These are phyloP conservation scores for Rhazya stricta DNA, from an alignment of 257 asterid genomes.

Conservation along the genomic window DNA sequence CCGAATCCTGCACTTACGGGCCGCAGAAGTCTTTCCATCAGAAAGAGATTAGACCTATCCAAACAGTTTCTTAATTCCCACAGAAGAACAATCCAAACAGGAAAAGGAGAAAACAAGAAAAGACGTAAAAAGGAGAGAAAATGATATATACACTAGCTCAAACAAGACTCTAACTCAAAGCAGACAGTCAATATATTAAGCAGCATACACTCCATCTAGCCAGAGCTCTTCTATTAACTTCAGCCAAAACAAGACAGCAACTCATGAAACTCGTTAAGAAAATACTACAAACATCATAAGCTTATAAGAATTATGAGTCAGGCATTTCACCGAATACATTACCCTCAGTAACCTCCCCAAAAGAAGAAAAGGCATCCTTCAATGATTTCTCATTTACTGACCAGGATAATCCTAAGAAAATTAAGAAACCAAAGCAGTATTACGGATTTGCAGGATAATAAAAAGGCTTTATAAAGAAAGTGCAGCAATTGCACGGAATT, in stretches of 20 bases:
- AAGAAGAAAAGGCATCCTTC: slow-evolving; percentile 36
- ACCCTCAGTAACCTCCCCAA: slow-evolving; percentile 46
- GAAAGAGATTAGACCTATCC: too few species aligned
- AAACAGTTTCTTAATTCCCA: not conserved
- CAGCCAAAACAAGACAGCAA: not conserved
- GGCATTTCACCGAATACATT: slow-evolving; percentile 30
- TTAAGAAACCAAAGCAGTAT: not conserved
- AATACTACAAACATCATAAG: not conserved
- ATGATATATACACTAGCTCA: too few species aligned
- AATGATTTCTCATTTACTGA: slow-evolving; percentile 39
- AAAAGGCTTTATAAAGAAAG: not conserved
- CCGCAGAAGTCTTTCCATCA: not conserved
- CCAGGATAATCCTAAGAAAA: slow-evolving; percentile 38
- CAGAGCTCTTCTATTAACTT: not conserved
- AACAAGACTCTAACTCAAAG: not conserved
- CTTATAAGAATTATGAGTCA: not conserved
- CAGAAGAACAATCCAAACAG: too few species aligned
- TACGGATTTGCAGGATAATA: not conserved
- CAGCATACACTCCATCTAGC: not conserved
- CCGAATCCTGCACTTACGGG: not conserved
- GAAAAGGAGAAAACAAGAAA: too few species aligned
- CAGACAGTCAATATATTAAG: too few species aligned
- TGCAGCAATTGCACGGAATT: not conserved
- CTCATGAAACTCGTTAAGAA: not conserved
- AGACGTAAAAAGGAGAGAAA: too few species aligned